Evolutionary conservation across 169 alveolate species (phyloP).

Genomic region (Plasmodium chabaudi): DNA sequence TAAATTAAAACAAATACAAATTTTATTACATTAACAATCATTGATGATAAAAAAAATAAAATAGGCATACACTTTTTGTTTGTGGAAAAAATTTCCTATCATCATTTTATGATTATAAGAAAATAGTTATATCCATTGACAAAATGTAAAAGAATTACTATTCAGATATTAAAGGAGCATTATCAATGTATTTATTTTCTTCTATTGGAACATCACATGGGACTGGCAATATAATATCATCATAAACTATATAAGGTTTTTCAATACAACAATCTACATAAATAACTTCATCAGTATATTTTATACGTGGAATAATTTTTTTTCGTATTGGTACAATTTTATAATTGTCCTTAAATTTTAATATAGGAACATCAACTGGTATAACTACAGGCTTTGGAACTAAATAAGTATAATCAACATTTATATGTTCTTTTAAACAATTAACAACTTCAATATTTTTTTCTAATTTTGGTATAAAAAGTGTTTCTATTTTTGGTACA

Average conservation of each 20-base stretch:
- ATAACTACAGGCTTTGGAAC: conserved; percentile 83
- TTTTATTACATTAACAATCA: too few relatives aligned
- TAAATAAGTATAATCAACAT: conserved; percentile 78
- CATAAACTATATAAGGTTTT: conserved; percentile 80
- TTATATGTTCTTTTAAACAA: conserved; percentile 44
- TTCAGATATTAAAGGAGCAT: conserved; percentile 30
- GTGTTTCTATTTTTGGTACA: conserved; percentile 65
- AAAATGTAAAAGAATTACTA: too few relatives aligned
- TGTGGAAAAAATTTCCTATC: too few relatives aligned
- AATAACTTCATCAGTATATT: conserved; percentile 80
- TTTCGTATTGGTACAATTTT: conserved; percentile 81
- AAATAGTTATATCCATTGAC: too few relatives aligned
- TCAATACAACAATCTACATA: conserved; percentile 83
- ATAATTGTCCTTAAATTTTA: conserved; percentile 81
- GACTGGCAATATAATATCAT: conserved; percentile 78
- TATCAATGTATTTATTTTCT: conserved; percentile 39
- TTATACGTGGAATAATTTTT: conserved; percentile 80
- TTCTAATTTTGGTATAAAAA: conserved; percentile 59
- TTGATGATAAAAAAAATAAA: too few relatives aligned
- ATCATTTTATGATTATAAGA: too few relatives aligned
- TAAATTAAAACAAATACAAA: too few relatives aligned
- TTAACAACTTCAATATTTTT: conserved; percentile 64
- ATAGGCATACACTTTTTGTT: too few relatives aligned
- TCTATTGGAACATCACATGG: conserved; percentile 80
- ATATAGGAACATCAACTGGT: conserved; percentile 82